Percentiles rank a stretch among this genome's conserved stretches.
Conservation (phyloP, 495 filamentous ascomycete species). For the Saxophila tyrrhenica region DNA sequence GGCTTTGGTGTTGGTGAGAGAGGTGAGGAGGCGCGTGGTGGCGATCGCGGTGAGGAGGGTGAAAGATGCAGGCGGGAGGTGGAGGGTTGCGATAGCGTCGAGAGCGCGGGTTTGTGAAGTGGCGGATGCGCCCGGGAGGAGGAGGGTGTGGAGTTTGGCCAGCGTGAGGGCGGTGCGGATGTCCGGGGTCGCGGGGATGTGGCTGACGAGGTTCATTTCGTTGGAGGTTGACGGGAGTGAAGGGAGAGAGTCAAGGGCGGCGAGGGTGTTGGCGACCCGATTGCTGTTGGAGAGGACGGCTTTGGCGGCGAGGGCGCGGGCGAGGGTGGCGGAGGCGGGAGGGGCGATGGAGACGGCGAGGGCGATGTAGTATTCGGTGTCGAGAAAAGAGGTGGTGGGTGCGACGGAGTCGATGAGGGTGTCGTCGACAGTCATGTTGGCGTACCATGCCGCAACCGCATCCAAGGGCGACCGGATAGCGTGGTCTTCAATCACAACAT, state of each 20-base stretch:
- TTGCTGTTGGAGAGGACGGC: conserved; percentile 46
- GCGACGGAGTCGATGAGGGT: conserved; percentile 41
- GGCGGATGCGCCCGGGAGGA: conserved; percentile 33
- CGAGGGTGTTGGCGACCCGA: conserved; percentile 42
- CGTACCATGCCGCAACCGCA: conserved; percentile 84
- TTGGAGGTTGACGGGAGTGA: conserved; percentile 22
- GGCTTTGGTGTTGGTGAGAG: neutral
- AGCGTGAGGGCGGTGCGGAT: conserved; percentile 63
- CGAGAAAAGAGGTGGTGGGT: conserved; percentile 29
- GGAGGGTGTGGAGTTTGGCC: conserved; percentile 66
- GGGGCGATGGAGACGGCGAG: conserved; percentile 68
- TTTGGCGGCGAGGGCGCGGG: conserved; percentile 65
- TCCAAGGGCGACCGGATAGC: conserved; percentile 82
- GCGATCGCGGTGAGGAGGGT: conserved; percentile 71
- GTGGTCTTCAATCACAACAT: conserved; percentile 74
- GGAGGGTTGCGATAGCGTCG: conserved; percentile 20
- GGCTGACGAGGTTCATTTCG: conserved; percentile 17
- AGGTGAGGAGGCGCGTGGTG: conserved; percentile 59
- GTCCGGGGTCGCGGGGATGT: conserved; percentile 42
- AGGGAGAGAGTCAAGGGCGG: conserved; percentile 42
- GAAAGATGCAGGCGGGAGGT: conserved; percentile 28
- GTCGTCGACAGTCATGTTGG: conserved; percentile 60
- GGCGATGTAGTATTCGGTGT: conserved; percentile 37
- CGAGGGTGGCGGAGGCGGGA: conserved; percentile 60
- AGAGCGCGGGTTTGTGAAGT: conserved; percentile 9